A percentile compares a stretch with the other conserved stretches of the same genome.
phyloP scores from a whole-genome alignment of 352 stramenopile genomes.

The Achlya hypogyna region DNA sequence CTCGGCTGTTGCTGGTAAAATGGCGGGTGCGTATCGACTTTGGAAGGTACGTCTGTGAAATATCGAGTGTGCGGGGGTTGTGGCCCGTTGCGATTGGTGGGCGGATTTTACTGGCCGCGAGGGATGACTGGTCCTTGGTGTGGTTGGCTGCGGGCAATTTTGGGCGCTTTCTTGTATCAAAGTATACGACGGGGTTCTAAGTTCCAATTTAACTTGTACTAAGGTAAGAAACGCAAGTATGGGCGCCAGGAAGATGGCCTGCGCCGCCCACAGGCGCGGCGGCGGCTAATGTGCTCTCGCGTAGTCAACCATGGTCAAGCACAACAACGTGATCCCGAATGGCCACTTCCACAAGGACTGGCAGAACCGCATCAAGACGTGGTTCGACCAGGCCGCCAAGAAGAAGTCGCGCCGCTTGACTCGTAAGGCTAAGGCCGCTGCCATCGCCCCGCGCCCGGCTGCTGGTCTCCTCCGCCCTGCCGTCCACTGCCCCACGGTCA shows the following conservation, averaged over 20 bases:
- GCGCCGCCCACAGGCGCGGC: neutral
- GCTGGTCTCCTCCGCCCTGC: slow-evolving; percentile 93
- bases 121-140: slow-evolving; percentile 19
- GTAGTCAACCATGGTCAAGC: slow-evolving; percentile 92
- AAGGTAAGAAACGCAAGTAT: slow-evolving; percentile 17
- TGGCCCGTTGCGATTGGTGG: slow-evolving; percentile 2
- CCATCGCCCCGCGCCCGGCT: slow-evolving; percentile 94
- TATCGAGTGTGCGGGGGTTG: neutral
- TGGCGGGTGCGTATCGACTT: neutral
- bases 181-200: slow-evolving; percentile 11
- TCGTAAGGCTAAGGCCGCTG: slow-evolving; percentile 96
- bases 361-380: slow-evolving; percentile 94
- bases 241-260: neutral
- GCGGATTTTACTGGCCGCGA: slow-evolving; percentile 17
- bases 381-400: slow-evolving; percentile 96
- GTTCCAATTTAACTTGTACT: slow-evolving; percentile 24
- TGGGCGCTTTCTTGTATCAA: slow-evolving; percentile 4
- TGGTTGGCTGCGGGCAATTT: slow-evolving; percentile 8
- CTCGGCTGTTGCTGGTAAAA: neutral
- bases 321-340: slow-evolving; percentile 99
- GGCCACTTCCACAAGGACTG: slow-evolving; percentile 99
- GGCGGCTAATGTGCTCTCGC: neutral
- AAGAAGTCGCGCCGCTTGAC: slow-evolving; percentile 93
- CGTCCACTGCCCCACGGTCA: slow-evolving; percentile 97
- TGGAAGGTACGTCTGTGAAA: neutral